phyloP scores from a whole-genome alignment of 805 yeast genomes.

The Candida dajiaensis region DNA sequence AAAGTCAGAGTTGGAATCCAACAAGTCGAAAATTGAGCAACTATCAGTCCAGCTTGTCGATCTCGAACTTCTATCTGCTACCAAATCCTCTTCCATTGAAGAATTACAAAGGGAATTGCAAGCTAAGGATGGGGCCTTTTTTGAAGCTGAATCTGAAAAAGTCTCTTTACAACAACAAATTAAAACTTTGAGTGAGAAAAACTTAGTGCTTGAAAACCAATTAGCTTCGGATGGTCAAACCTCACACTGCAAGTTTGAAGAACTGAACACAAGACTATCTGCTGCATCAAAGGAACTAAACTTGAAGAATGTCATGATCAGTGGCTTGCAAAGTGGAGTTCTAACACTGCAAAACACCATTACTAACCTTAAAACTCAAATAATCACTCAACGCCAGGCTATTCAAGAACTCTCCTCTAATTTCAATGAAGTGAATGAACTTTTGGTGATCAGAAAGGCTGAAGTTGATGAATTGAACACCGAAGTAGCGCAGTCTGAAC shows the following conservation, averaged over 20 bases:
- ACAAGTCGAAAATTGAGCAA: not conserved
- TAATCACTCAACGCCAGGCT: not conserved
- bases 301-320: conserved; percentile 6
- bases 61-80: not conserved
- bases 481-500: conserved; percentile 12
- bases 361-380: conserved; percentile 1
- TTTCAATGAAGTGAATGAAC: conserved; percentile 12
- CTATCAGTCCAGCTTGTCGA: not conserved
- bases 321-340: conserved; percentile 4
- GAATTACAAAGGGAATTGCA: not conserved
- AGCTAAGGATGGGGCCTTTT: not conserved
- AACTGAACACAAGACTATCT: not conserved
- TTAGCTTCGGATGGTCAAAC: not conserved
- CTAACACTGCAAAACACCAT: conserved; percentile 1
- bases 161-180: not conserved
- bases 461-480: conserved; percentile 23
- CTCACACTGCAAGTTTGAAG: not conserved
- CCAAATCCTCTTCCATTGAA: not conserved
- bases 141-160: not conserved
- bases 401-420: not conserved
- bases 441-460: conserved; percentile 20
- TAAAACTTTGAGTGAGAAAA: not conserved
- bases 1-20: not conserved
- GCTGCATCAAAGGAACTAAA: conserved; percentile 1
- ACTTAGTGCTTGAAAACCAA: not conserved